Evolutionary conservation across 305 asterid genomes (phyloP), one percentile per base, ranked within the genome.

Genomic region (Striga hermonthica): DNA sequence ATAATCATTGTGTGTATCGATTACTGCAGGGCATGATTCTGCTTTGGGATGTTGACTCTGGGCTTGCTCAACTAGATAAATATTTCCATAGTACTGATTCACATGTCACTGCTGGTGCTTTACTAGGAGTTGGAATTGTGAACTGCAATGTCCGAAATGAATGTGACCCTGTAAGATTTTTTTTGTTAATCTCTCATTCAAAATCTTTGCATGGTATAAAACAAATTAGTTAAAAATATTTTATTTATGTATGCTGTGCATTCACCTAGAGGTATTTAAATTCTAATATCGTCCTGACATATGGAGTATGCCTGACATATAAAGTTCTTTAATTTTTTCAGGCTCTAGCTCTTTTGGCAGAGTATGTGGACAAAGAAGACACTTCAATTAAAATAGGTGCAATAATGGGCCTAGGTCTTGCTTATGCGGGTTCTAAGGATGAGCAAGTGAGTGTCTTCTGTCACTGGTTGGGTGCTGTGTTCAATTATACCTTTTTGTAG

Each of bases 11-110:
- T 73, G 55, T 72, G 64, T 76, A 64, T 76, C 65, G 39, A 60
- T 37, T 44, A n/a, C 57, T 73, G 62, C 66, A 94, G 99, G 99
- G 99, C 57, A 94, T 94, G 99, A 94, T 94, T 78, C 74, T 84
- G 80, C 96, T 91, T 67, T 94, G 99, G 99, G 98, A 94, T 60
- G 95, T 90, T 69, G 99, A 94, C 70, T 76, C 95, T 67, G 99
- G 99, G 39, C 98, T 94, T 60, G 84, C 99, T 40, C 98, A 94
- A 86, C 83, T 94, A 64, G 99, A 94, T 80, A 94, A 94, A 75
- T 94, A 87, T 60, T 91, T 94, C 75, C 96, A 94, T 63, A 91
- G 97, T 70, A 74, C 89, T 3, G 99, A 94, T 64, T 72, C 84
- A 16, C 96, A 91, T 68, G 89, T 89, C 60, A 84, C 84, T 43